These are phyloP conservation scores for Apostasia shenzhenica DNA, from an alignment of 106 monocot genomes.

Conservation along the genomic window DNA sequence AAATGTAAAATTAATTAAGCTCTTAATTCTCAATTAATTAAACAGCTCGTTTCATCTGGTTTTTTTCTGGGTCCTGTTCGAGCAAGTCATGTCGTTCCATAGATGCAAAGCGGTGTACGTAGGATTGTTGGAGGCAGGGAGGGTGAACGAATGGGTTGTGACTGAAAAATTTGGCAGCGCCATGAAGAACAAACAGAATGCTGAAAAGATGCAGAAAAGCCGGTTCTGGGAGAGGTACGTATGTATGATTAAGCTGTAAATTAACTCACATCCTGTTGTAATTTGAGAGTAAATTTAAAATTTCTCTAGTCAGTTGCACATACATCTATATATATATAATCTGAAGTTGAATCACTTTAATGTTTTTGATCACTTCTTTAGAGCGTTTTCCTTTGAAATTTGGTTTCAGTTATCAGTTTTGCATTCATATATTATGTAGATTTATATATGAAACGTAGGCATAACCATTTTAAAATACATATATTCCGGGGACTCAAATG, in stretches of 20 bases:
- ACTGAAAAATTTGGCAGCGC: constrained; percentile 19
- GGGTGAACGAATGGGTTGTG: constrained; percentile 26
- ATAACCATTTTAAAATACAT: neutral
- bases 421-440: neutral
- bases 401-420: neutral
- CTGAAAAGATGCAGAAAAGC: neutral
- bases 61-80: constrained; percentile 22
- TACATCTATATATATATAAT: no score
- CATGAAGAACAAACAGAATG: neutral
- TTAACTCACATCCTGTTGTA: no score
- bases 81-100: constrained; percentile 27
- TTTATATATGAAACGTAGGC: neutral
- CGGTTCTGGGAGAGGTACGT: constrained; percentile 1
- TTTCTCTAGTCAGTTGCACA: no score
- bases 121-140: constrained; percentile 12
- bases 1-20: no score
- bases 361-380: no score
- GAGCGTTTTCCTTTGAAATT: no score
- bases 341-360: no score
- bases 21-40: no score
- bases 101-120: constrained; percentile 17
- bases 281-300: no score
- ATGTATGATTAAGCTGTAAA: no score
- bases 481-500: neutral
- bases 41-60: constrained; percentile 24